These are phyloP conservation scores for Stachybotrys echinatus DNA, from an alignment of 2,329 filamentous ascomycete genomes.

Conservation along the genomic window DNA sequence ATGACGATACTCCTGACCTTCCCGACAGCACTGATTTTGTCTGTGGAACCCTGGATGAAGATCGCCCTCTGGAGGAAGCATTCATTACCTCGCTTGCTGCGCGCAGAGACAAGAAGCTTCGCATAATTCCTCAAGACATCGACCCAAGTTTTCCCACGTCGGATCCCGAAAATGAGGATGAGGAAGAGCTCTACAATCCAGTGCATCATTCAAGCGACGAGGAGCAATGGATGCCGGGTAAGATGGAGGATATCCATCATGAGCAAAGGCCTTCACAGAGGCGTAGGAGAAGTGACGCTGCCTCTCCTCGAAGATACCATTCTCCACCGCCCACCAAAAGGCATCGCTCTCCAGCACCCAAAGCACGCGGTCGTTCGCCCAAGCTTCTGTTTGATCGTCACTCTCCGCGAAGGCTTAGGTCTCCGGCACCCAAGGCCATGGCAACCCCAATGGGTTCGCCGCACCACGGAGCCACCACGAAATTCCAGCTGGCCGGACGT, in stretches of 20 bases:
- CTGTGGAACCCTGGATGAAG: conserved; percentile 95
- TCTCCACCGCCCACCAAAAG: conserved; percentile 36
- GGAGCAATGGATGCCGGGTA: conserved; percentile 64
- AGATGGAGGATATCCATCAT: conserved; percentile 61
- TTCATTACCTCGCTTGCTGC: conserved; percentile 83
- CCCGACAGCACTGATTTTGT: conserved; percentile 98
- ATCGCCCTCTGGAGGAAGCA: conserved; percentile 87
- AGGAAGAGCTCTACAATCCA: conserved; percentile 59
- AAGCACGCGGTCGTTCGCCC: conserved; percentile 44
- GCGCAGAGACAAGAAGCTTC: conserved; percentile 74
- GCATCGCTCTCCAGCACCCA: conserved; percentile 27
- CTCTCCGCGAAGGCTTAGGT: conserved; percentile 67
- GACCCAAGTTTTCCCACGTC: conserved; percentile 96
- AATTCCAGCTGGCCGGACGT: conserved; percentile 41
- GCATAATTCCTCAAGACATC: conserved; percentile 87
- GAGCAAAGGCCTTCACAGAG: conserved; percentile 46
- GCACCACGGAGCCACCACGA: conserved; percentile 29
- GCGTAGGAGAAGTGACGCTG: conserved; percentile 44
- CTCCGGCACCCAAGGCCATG: conserved; percentile 56
- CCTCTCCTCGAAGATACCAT: conserved; percentile 38
- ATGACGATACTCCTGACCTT: conserved; percentile 65
- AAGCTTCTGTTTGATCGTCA: conserved; percentile 55
- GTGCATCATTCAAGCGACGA: conserved; percentile 61
- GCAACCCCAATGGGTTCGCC: conserved; percentile 33
- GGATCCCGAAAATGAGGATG: conserved; percentile 81